Percentiles rank a stretch among this genome's conserved stretches.
Conservation (phyloP, 1,139 yeast genomes). For the Suhomyces guaymorum region DNA sequence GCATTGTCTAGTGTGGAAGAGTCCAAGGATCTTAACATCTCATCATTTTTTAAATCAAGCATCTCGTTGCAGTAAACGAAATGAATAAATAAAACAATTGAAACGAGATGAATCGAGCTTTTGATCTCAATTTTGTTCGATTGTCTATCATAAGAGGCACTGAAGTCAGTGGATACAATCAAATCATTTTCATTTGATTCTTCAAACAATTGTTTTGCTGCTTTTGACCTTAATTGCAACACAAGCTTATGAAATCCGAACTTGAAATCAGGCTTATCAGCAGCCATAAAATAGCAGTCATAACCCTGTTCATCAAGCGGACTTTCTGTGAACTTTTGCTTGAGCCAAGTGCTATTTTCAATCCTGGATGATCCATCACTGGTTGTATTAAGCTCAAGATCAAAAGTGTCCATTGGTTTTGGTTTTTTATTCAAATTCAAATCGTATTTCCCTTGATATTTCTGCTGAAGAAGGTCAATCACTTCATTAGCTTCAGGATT, state of each 20-base stretch:
- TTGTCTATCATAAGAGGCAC: conserved; percentile 24
- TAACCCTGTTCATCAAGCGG: conserved; percentile 14
- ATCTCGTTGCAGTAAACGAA: conserved; percentile 34
- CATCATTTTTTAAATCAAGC: conserved; percentile 7
- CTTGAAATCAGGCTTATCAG: conserved; percentile 17
- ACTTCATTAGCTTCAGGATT: conserved; percentile 1
- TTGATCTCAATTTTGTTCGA: conserved; percentile 18
- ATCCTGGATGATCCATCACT: not conserved
- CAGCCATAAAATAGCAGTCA: conserved; percentile 29
- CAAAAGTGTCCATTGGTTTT: conserved; percentile 2
- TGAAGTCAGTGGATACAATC: conserved; percentile 22
- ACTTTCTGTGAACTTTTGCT: conserved; percentile 1
- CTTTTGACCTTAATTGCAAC: conserved; percentile 29
- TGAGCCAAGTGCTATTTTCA: not conserved
- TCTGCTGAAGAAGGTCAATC: conserved; percentile 21
- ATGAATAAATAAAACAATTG: conserved; percentile 36
- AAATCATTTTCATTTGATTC: conserved; percentile 18
- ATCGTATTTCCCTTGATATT: conserved; percentile 21
- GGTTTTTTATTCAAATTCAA: conserved; percentile 16
- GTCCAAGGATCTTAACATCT: conserved; percentile 6
- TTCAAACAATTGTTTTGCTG: conserved; percentile 26
- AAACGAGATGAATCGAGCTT: conserved; percentile 23
- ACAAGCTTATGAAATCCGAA: conserved; percentile 37
- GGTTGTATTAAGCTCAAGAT: conserved; percentile 1
- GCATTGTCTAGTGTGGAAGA: conserved; percentile 1